Evolutionary conservation across 129 eudicot species (phyloP).

Genomic region (Chrysanthemum seticuspe): DNA sequence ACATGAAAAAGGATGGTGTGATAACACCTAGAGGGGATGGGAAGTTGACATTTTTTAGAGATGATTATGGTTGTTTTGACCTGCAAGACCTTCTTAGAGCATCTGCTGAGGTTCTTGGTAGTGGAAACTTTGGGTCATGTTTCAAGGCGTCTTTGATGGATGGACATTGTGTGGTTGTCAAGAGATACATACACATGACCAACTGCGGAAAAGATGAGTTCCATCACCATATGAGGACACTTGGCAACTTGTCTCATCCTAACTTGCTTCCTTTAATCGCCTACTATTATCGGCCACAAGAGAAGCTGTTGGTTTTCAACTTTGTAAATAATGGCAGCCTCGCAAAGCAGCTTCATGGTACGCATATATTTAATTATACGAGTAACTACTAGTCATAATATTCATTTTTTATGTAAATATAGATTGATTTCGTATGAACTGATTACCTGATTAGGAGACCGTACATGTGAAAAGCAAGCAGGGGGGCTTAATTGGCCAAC

Average conservation of each 20-base stretch:
- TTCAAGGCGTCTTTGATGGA: slow-evolving; percentile 35
- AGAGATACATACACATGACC: slow-evolving; percentile 43
- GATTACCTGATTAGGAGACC: background rate
- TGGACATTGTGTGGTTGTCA: slow-evolving; percentile 39
- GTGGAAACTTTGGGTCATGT: slow-evolving; percentile 56
- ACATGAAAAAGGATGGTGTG: background rate
- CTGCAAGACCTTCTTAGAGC: slow-evolving; percentile 51
- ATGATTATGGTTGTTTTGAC: slow-evolving; percentile 41
- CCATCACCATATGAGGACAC: slow-evolving; percentile 47
- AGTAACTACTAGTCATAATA: too few species aligned
- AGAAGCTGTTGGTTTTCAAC: slow-evolving; percentile 45
- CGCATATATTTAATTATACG: too few species aligned
- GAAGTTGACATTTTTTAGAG: slow-evolving; percentile 35
- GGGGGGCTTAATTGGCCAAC: slow-evolving; percentile 59
- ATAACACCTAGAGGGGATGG: background rate
- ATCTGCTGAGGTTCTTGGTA: slow-evolving; percentile 47
- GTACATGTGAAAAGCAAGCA: background rate
- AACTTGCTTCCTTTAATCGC: slow-evolving; percentile 59
- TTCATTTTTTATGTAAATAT: too few species aligned
- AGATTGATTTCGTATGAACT: background rate
- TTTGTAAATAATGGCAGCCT: background rate
- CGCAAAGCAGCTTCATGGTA: slow-evolving; percentile 16
- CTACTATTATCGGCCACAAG: slow-evolving; percentile 46
- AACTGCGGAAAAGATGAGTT: slow-evolving; percentile 34
- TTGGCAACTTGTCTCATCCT: slow-evolving; percentile 49